Base-by-base conservation (phyloP, 345 rosid genomes). In the Salix brachista region DNA sequence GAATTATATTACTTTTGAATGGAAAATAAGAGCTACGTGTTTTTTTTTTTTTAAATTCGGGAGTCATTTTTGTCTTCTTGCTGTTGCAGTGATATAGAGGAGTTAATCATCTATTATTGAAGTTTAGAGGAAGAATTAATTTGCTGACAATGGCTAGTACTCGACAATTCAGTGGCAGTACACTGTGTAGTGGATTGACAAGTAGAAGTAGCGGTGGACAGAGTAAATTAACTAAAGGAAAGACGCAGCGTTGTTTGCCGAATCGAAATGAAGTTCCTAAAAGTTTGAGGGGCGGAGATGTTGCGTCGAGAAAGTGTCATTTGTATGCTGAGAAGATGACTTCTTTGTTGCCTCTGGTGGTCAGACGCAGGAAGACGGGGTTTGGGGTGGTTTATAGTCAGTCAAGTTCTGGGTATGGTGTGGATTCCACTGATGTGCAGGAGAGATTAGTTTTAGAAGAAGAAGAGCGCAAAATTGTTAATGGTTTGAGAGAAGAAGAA, bases 351-450 rank as follows among this genome's bases (percentile, higher is more conserved):
- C 87, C 87, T 1, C 71, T 79, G 71, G 78, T 81, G 80, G 73
- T 72, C 69, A 79, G 67, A 65, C 61, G 79, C 28, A 84, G 88
- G 67, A 89, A 79, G 77, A 74, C 44, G 11, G 50, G 17, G 72
- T 70, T 74, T 78, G 79, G 75, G 18, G 79, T 77, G 48, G 81
- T 67, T 76, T 67, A 21, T 70, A 84, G 77, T 83, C 91, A 86
- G 78, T 65, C 61, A 32, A 86, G 85, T 77, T 79, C 91, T 69
- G 91, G 82, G 26, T 84, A 68, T 56, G 86, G 85, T 60, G 75
- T 83, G 44, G 92, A 85, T 39, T 79, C 89, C 48, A 64, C 80
- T 26, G 79, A 83, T 74, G 50, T 79, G 66, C 80, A 81, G 67
- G 83, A 79, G 69, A 71, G 61, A 58, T 46, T 67, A 14, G 28